Evolutionary conservation across 441 rosid species (phyloP), one percentile per base, ranked within the genome.

Genomic region (Pelargonium cotyledonis): DNA sequence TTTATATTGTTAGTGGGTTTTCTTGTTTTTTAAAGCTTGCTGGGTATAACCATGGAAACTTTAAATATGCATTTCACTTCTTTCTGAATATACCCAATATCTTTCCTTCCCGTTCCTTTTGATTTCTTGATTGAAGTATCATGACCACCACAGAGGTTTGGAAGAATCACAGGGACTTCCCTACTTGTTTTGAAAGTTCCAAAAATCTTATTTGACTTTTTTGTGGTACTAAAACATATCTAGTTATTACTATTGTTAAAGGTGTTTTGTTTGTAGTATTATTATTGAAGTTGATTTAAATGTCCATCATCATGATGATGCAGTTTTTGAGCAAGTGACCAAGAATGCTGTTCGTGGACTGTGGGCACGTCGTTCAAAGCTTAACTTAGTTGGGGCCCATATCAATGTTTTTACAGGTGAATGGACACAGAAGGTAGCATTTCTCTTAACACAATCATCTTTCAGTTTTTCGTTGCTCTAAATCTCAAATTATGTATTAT

Each of bases 381-480:
- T 95, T 67, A 83, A 89, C 82, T 82, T 92, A 69, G 95, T 95
- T 76, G 99, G 98, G 75, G 99, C 99, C 75, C 99, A 95, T 79
- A 90, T 95, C 77, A 92, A 95, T 85, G 97, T 90, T 65, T 95
- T 95, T 81, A 92, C 99, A 65, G 98, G 99, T 79, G 99, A 92
- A 90, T 95, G 99, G 99, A 95, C 99, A 51, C 99, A 95, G 63
- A 92, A 92, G 98, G 99, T 92, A 84, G 70, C 66, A 67, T 68
- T 76, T 49, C 47, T 29, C 51, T 65, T 11, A 61, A 68, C 44
- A 26, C 58, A 46, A 63, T 62, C 21, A 51, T 58, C 63, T 58
- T 58, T 0, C 21, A 19, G 9, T 29, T 18, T 46, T 57, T 57
- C 9, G 7, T 58, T 58, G 63, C 8, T 7, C 8, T 58, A 58